A percentile compares a stretch with the other conserved stretches of the same genome.
phyloP scores from a whole-genome alignment of 805 yeast species.

The Saccharomycopsis sp. region DNA sequence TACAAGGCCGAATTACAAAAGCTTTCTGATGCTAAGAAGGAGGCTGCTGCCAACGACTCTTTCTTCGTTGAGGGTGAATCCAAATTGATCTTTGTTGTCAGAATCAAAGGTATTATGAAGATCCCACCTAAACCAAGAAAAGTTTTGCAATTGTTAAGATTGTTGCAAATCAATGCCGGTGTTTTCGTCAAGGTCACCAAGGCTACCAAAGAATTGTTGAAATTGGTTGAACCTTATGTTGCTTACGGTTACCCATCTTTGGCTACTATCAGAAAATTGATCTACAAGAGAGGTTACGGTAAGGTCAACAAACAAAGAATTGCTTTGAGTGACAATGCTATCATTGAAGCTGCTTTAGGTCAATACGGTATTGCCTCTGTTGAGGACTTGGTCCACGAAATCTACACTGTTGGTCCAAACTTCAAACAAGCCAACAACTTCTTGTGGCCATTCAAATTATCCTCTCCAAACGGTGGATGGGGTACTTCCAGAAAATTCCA shows the following conservation, averaged over 20 bases:
- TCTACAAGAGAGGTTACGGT: constrained; percentile 98
- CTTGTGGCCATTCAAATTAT: constrained; percentile 96
- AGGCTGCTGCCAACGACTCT: constrained; percentile 89
- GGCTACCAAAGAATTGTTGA: constrained; percentile 89
- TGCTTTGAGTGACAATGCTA: constrained; percentile 78
- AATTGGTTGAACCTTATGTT: constrained; percentile 92
- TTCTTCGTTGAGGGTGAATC: constrained; percentile 94
- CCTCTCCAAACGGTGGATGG: constrained; percentile 98
- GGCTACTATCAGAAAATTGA: constrained; percentile 84
- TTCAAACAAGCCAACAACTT: constrained; percentile 98
- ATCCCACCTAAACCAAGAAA: constrained; percentile 99
- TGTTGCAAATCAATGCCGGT: constrained; percentile 91
- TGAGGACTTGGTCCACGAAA: constrained; percentile 95
- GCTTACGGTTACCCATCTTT: constrained; percentile 97
- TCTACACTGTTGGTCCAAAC: constrained; percentile 95
- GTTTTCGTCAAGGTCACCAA: constrained; percentile 92
- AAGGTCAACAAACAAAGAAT: constrained; percentile 95
- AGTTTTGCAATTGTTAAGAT: constrained; percentile 90
- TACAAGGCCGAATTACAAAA: constrained; percentile 91
- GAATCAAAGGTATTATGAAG: constrained; percentile 99
- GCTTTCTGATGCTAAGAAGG: constrained; percentile 79
- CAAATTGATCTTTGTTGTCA: constrained; percentile 89
- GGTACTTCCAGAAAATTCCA: constrained; percentile 94
- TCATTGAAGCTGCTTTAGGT: constrained; percentile 84
- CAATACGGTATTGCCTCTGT: constrained; percentile 87